A percentile compares a stretch with the other conserved stretches of the same genome.
Evolutionary conservation across 768 basidiomycete species (phyloP).

Genomic region (Podaxis carcinomalis): DNA sequence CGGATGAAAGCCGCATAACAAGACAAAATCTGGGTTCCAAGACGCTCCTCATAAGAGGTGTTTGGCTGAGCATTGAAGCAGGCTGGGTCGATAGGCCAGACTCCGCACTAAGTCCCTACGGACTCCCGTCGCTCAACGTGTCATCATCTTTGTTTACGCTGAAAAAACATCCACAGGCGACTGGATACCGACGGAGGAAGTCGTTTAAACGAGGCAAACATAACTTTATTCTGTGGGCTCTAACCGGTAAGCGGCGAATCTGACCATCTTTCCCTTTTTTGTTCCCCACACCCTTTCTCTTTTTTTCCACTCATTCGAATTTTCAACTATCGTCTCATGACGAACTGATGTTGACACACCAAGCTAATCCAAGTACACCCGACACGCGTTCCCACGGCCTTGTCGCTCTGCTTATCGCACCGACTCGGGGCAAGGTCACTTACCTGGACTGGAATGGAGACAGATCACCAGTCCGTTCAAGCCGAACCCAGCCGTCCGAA

Average conservation of each 20-base stretch:
- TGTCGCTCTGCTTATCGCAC: background rate
- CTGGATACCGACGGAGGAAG: too few species aligned
- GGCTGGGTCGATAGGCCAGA: background rate
- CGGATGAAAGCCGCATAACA: background rate
- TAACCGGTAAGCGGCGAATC: background rate
- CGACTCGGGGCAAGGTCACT: background rate
- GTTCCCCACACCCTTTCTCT: background rate
- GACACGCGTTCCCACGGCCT: background rate
- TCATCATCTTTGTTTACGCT: background rate
- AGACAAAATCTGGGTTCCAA: background rate
- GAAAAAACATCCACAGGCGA: background rate
- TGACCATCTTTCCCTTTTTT: background rate
- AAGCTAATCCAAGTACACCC: background rate
- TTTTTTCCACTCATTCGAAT: background rate
- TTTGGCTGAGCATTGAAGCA: background rate
- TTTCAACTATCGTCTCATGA: background rate
- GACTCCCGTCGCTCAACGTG: background rate
- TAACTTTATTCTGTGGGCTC: background rate
- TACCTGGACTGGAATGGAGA: background rate
- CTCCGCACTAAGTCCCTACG: constrained; percentile 2
- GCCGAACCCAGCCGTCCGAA: background rate
- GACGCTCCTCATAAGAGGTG: background rate
- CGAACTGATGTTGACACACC: background rate
- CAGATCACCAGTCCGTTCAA: background rate
- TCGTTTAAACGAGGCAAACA: too few species aligned